phyloP scores from a whole-genome alignment of 23 red algal species.

The Gracilariopsis chorda region DNA sequence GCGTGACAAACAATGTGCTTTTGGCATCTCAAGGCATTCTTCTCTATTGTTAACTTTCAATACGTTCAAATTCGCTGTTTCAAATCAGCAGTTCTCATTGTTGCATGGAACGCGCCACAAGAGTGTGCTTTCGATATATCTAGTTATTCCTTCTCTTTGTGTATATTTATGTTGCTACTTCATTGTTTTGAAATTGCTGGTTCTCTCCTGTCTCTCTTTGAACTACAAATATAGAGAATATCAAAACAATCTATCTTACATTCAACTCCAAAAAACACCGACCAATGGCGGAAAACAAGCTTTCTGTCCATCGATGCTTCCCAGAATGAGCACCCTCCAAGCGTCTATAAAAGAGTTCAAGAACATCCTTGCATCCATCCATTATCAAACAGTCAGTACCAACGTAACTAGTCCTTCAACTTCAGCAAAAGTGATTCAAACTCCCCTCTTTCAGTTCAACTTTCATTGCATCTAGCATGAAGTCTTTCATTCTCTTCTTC shows the following conservation, averaged over 20 bases:
- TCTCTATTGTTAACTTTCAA: background rate
- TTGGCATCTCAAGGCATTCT: background rate
- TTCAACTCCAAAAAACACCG: background rate
- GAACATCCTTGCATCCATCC: no score
- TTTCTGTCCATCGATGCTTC: background rate
- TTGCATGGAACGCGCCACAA: background rate
- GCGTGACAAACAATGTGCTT: background rate
- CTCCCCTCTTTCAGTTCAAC: background rate
- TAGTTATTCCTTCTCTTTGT: background rate
- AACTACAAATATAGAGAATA: background rate
- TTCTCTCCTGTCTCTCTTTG: background rate
- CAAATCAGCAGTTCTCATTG: background rate
- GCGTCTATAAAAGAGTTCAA: background rate
- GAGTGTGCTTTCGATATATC: background rate
- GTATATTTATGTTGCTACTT: background rate
- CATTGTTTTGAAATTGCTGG: constrained; percentile 12
- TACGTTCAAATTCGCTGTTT: background rate
- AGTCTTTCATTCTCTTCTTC: constrained; percentile 4
- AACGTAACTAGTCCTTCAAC: background rate
- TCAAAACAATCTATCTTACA: no score
- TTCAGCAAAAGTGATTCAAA: background rate
- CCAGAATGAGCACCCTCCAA: background rate
- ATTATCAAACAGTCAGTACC: background rate
- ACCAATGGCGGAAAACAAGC: background rate
- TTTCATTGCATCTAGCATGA: background rate